Evolutionary conservation across 2,329 filamentous ascomycete genomes (phyloP), one percentile per base, ranked within the genome.

Genomic region (Penicillium sp.): DNA sequence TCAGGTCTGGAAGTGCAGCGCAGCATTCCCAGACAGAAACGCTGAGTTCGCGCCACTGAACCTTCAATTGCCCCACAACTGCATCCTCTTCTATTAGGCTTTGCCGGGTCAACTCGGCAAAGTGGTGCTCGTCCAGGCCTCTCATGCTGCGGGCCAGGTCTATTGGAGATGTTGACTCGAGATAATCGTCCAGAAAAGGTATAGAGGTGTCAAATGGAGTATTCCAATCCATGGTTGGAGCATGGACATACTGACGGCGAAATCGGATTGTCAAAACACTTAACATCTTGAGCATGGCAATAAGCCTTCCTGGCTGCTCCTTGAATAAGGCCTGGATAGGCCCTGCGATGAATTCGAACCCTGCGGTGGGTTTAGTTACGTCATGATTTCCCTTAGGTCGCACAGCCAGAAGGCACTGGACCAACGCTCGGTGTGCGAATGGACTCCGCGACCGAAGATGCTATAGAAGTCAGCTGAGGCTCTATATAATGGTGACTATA

Each of bases 21-120:
- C 72, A 76, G 54, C 69, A 75, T 60, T 76, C 74, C 67, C 72
- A 74, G 1, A 72, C 69, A 1, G 69, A 68, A 5, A 64, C 63
- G 35, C 65, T 69, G 13, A 75, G 59, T 20, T 52, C 45, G 35
- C 69, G 63, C 74, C 74, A 76, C 43, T 67, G 62, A 0, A 45
- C 42, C 5, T 69, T 42, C 6, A 76, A 42, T n/a, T 45, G 44
- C 8, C 57, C 61, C 0, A 69, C 58, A 10, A 63, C 42, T 2
- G 58, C 45, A 20, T 69, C 66, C 6, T 70, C 57, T 11, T 61
- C 55, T 11, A 67, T 45, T 45, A 74, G 58, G 49, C 54, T 61
- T 40, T 67, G 56, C 5, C 55, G 57, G 5, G 66, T 67, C 6
- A 76, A 55, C 3, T 53, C 56, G 5, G 68, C 54, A 47, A 76